phyloP scores from a whole-genome alignment of 768 basidiomycete genomes.

The Tylopilus felleus region DNA sequence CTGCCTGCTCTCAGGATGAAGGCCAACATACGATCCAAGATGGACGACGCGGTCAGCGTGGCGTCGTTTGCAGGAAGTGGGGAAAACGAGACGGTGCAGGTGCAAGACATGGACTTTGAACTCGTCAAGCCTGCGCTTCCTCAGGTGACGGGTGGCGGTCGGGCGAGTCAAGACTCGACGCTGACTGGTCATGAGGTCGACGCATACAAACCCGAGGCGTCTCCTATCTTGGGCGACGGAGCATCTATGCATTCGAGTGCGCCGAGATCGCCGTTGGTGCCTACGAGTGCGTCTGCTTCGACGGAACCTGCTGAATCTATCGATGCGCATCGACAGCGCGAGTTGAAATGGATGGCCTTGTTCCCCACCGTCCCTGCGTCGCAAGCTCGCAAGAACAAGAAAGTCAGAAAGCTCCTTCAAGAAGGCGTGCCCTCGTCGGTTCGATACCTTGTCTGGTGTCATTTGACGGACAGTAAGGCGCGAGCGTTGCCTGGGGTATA shows the following conservation, averaged over 20 bases:
- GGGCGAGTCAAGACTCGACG: slow-evolving; percentile 53
- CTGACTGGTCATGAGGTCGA: slow-evolving; percentile 31
- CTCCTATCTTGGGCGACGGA: slow-evolving; percentile 37
- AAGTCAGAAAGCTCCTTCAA: slow-evolving; percentile 65
- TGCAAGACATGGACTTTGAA: slow-evolving; percentile 81
- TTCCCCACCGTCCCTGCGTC: slow-evolving; percentile 55
- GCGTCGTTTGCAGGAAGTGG: slow-evolving; percentile 21
- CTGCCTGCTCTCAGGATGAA: slow-evolving; percentile 61
- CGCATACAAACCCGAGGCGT: slow-evolving; percentile 10
- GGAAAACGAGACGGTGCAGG: slow-evolving; percentile 61
- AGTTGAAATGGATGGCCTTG: slow-evolving; percentile 70
- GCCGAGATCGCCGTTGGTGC: slow-evolving; percentile 25
- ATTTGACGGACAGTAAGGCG: slow-evolving; percentile 73
- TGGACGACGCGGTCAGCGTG: slow-evolving; percentile 32
- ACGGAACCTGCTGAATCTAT: slow-evolving; percentile 28
- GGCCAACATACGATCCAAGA: slow-evolving; percentile 22
- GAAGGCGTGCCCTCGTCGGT: slow-evolving; percentile 85
- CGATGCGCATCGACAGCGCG: slow-evolving; percentile 70
- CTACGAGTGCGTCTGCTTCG: background rate
- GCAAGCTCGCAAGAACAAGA: slow-evolving; percentile 75
- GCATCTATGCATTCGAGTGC: slow-evolving; percentile 38
- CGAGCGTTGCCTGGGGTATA: slow-evolving; percentile 69
- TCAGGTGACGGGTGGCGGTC: slow-evolving; percentile 36
- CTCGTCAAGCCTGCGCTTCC: slow-evolving; percentile 62
- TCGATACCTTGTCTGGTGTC: slow-evolving; percentile 80